Percentiles rank a stretch among this genome's conserved stretches.
phyloP scores from a whole-genome alignment of 1,284 basidiomycete species.

The Earliella scabrosa region DNA sequence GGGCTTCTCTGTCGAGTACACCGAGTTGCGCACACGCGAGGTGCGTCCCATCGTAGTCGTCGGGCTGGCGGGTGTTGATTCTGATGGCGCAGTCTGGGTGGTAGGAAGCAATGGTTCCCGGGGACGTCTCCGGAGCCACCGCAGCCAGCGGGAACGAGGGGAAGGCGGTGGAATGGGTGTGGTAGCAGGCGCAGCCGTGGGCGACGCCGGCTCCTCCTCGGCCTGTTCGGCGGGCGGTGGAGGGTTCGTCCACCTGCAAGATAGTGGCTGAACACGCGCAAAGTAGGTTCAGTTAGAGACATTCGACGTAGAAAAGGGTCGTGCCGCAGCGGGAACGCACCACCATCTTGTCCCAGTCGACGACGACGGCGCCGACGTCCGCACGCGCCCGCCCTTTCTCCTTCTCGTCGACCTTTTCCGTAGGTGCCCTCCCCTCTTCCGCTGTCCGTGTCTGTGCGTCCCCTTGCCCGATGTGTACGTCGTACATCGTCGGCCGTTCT shows the following conservation, averaged over 20 bases:
- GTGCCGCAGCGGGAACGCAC: conserved; percentile 11
- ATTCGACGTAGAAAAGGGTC: neutral
- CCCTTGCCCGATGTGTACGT: conserved; percentile 20
- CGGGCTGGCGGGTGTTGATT: neutral
- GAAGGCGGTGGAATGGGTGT: conserved; percentile 1
- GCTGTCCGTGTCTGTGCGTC: neutral
- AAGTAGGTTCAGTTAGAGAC: neutral
- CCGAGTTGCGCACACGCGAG: neutral
- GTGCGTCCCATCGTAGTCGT: too few species aligned
- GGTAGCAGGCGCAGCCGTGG: neutral
- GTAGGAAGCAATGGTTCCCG: conserved; percentile 5
- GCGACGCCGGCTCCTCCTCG: too few species aligned
- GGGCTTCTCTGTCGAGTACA: conserved; percentile 13
- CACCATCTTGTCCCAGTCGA: conserved; percentile 24
- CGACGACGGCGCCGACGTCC: conserved; percentile 2
- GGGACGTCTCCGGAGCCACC: conserved; percentile 1
- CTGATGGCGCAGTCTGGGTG: neutral
- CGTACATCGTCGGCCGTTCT: conserved; percentile 26
- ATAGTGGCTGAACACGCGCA: conserved; percentile 10
- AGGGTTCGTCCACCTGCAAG: conserved; percentile 9
- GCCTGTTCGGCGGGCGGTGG: too few species aligned
- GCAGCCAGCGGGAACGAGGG: conserved; percentile 7
- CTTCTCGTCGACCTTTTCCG: conserved; percentile 5
- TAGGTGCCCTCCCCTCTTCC: neutral
- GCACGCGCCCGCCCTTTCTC: conserved; percentile 11